Percentiles rank a stretch among this genome's conserved stretches.
Conservation (phyloP, 2,329 filamentous ascomycete genomes). For the Fusarium clavum region DNA sequence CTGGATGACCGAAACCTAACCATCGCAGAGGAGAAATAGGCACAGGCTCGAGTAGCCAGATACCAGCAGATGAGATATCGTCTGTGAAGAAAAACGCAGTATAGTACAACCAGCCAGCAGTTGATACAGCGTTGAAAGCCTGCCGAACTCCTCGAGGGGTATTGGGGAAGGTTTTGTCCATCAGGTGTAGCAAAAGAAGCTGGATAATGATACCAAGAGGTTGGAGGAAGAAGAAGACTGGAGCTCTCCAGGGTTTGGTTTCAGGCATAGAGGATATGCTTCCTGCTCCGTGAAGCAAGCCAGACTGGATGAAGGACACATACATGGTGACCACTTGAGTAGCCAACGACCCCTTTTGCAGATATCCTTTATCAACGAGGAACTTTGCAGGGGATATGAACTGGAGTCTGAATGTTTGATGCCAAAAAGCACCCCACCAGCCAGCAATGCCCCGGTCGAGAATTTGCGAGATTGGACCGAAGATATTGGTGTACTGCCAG, state of each 20-base stretch:
- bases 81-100: conserved; percentile 76
- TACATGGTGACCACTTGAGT: conserved; percentile 48
- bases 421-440: conserved; percentile 90
- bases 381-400: conserved; percentile 71
- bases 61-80: conserved; percentile 77
- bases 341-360: conserved; percentile 49
- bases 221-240: conserved; percentile 79
- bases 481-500: conserved; percentile 66
- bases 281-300: conserved; percentile 76
- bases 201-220: conserved; percentile 74
- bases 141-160: conserved; percentile 62
- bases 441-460: conserved; percentile 79
- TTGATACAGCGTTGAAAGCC: conserved; percentile 70
- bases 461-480: conserved; percentile 67
- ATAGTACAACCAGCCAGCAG: conserved; percentile 73
- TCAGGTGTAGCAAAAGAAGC: conserved; percentile 49
- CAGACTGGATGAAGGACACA: conserved; percentile 71
- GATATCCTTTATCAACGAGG: conserved; percentile 55
- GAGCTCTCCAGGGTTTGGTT: conserved; percentile 63
- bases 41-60: conserved; percentile 88
- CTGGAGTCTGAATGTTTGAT: conserved; percentile 84
- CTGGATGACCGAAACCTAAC: conserved; percentile 70
- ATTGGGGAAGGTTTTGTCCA: conserved; percentile 53
- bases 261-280: conserved; percentile 73
- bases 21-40: conserved; percentile 78